These are phyloP conservation scores for Phellopilus nigrolimitatus DNA, from an alignment of 1,284 basidiomycete species.

Conservation along the genomic window DNA sequence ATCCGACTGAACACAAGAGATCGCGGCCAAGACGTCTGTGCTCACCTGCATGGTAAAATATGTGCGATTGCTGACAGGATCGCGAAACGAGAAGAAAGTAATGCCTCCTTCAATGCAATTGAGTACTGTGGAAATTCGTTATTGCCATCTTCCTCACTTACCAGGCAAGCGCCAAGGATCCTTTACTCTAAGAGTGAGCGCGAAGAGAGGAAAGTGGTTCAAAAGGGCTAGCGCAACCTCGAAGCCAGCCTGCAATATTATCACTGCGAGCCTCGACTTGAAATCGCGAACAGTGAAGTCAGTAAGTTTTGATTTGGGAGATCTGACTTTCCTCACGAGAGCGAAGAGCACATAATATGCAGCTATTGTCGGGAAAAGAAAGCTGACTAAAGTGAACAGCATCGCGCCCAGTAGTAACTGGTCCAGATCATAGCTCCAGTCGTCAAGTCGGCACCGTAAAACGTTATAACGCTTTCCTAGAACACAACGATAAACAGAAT, in stretches of 20 bases:
- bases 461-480: constrained; percentile 85
- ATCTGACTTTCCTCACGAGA: constrained; percentile 42
- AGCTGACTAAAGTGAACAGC: constrained; percentile 87
- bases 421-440: constrained; percentile 89
- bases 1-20: neutral
- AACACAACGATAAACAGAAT: neutral
- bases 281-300: constrained; percentile 2
- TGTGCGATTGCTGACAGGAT: neutral
- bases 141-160: constrained; percentile 29
- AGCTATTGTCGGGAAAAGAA: constrained; percentile 86
- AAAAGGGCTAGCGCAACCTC: constrained; percentile 70
- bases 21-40: neutral
- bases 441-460: constrained; percentile 78
- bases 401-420: constrained; percentile 93
- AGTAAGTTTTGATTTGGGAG: constrained; percentile 9
- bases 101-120: constrained; percentile 30
- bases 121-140: constrained; percentile 1
- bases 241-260: constrained; percentile 55
- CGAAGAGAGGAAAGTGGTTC: constrained; percentile 91
- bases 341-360: constrained; percentile 85
- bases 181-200: constrained; percentile 80
- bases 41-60: constrained; percentile 5
- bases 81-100: constrained; percentile 24
- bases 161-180: constrained; percentile 83
- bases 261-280: constrained; percentile 59